phyloP scores from a whole-genome alignment of 371 early-diverging fungal genomes.

The Mortierella sp. region DNA sequence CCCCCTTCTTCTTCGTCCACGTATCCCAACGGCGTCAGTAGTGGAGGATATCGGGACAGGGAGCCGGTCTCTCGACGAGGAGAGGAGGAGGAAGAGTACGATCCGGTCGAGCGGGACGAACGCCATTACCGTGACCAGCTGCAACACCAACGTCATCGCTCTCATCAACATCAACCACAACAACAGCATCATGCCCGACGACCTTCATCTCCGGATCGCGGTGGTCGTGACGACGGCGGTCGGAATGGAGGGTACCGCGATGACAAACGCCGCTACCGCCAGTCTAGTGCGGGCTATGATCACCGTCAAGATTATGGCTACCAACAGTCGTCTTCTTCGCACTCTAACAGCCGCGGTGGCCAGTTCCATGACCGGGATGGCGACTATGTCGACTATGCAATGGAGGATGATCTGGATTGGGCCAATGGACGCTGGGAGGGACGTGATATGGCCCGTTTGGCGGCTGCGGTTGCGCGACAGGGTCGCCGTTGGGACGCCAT shows the following conservation, averaged over 20 bases:
- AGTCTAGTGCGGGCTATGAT: neutral
- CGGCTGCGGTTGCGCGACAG: conserved; percentile 46
- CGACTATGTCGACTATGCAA: conserved; percentile 13
- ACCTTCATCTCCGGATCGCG: neutral
- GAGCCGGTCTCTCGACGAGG: conserved; percentile 2
- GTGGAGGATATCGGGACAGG: neutral
- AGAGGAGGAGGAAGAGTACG: neutral
- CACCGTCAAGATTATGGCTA: conserved; percentile 15
- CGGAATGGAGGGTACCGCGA: conserved; percentile 10
- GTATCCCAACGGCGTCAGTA: neutral
- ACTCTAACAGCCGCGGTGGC: neutral
- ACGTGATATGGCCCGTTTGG: conserved; percentile 46
- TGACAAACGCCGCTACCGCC: neutral
- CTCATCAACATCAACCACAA: neutral
- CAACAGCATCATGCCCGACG: neutral
- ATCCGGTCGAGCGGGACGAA: conserved; percentile 5
- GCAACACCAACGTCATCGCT: neutral
- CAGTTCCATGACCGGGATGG: conserved; percentile 4
- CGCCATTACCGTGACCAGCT: neutral
- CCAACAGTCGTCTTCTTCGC: neutral
- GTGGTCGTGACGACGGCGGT: neutral
- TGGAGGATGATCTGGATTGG: conserved; percentile 51
- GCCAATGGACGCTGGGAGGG: conserved; percentile 42
- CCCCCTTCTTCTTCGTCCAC: neutral
- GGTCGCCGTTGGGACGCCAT: conserved; percentile 52